These are phyloP conservation scores for Paspalum notatum DNA, from an alignment of 176 grass and related monocot species.

Conservation along the genomic window DNA sequence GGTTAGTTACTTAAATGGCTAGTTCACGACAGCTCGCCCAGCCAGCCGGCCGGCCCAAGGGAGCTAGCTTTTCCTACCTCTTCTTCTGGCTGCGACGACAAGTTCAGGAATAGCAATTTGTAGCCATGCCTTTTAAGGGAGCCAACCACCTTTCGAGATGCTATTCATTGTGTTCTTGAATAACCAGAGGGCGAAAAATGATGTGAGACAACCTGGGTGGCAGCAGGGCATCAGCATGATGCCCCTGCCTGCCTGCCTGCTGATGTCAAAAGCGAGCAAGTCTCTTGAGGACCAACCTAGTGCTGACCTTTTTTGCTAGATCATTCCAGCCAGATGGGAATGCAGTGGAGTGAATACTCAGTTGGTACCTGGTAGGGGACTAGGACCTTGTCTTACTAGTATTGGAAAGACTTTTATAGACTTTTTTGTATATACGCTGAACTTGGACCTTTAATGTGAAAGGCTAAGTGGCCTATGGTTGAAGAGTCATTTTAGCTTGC, in stretches of 20 bases:
- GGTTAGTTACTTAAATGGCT: slow-evolving; percentile 43
- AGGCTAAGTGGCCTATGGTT: background rate
- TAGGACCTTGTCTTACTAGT: background rate
- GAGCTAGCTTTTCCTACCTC: slow-evolving; percentile 27
- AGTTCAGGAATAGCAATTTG: slow-evolving; percentile 38
- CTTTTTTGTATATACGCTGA: slow-evolving; percentile 15
- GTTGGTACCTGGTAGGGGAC: background rate
- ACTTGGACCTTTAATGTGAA: slow-evolving; percentile 28
- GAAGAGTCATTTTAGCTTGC: slow-evolving; percentile 9
- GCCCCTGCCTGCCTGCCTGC: slow-evolving; percentile 25
- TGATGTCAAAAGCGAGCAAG: slow-evolving; percentile 30
- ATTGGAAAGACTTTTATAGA: background rate
- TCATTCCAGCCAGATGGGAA: slow-evolving; percentile 28
- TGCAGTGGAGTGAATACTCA: slow-evolving; percentile 18
- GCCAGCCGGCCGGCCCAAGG: background rate
- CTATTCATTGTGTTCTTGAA: slow-evolving; percentile 46
- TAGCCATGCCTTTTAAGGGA: slow-evolving; percentile 40
- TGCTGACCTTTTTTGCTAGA: slow-evolving; percentile 33
- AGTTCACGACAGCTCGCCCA: slow-evolving; percentile 14
- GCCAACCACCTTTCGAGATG: slow-evolving; percentile 29
- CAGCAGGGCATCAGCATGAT: background rate
- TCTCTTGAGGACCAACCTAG: slow-evolving; percentile 33
- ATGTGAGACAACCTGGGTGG: slow-evolving; percentile 32
- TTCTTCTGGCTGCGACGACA: background rate
- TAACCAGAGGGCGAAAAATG: background rate